These are phyloP conservation scores for Pestalotiopsis sp. DNA, from an alignment of 2,329 filamentous ascomycete genomes.

Conservation along the genomic window DNA sequence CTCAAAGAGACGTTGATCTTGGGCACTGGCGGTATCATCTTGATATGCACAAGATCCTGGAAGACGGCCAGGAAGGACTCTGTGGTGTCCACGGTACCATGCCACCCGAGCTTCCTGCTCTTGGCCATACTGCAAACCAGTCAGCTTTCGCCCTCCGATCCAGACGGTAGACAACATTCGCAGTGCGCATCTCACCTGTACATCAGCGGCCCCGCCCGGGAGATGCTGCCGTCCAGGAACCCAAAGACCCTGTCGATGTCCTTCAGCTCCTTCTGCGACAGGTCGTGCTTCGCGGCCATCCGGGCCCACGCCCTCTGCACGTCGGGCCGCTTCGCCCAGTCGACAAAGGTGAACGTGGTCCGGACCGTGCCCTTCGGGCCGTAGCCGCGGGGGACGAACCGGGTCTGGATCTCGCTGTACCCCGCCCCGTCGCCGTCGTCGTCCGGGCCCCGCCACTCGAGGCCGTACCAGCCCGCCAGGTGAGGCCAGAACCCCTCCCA, in stretches of 20 bases:
- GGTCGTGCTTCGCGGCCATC: slow-evolving; percentile 40
- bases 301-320: slow-evolving; percentile 48
- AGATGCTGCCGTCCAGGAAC: slow-evolving; percentile 40
- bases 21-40: slow-evolving; percentile 14
- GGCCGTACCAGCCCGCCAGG: slow-evolving; percentile 45
- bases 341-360: slow-evolving; percentile 41
- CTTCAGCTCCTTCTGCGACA: slow-evolving; percentile 42
- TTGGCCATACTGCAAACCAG: slow-evolving; percentile 31
- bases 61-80: slow-evolving; percentile 26
- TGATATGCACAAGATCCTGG: slow-evolving; percentile 19
- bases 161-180: background rate
- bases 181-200: background rate
- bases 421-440: slow-evolving; percentile 14
- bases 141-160: slow-evolving; percentile 24
- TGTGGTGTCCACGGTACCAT: slow-evolving; percentile 34
- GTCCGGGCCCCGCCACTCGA: slow-evolving; percentile 36
- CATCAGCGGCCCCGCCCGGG: background rate
- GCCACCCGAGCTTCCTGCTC: slow-evolving; percentile 33
- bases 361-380: slow-evolving; percentile 42
- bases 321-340: slow-evolving; percentile 46
- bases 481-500: slow-evolving; percentile 51
- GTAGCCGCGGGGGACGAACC: slow-evolving; percentile 36
- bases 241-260: slow-evolving; percentile 47
- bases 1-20: background rate
- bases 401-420: slow-evolving; percentile 14